Evolutionary conservation across 805 yeast species (phyloP), one percentile per base, ranked within the genome.

Genomic region (Cyberlindnera americana): DNA sequence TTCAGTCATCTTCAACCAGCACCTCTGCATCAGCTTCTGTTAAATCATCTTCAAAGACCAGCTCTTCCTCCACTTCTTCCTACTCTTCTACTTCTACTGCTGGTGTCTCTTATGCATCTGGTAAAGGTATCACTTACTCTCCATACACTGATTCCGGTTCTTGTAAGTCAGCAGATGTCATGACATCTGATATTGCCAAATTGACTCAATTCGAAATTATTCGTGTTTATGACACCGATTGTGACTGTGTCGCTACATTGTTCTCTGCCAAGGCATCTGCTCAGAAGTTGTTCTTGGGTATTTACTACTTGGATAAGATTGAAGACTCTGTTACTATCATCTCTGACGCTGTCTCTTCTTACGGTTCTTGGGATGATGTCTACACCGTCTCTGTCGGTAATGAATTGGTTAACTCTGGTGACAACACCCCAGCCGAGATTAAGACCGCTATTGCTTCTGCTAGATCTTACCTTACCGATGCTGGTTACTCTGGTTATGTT

Each of bases 101-200:
- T 14, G 23, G 39, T 25, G 35, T 30, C 19, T 36, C 39, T 6
- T 28, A 29, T 21, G 45, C 41, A 5, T 72, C 74, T 42, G 61
- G 48, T 10, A 77, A 74, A 53, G 87, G 86, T 60, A 75, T 80
- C 54, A 73, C 84, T 27, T 80, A 80, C 62, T 73, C 85, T 13
- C 85, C 86, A 35, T 80, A 80, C 27, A 25, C 76, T 32, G 64
- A 69, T 48, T 57, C 66, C 41, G 78, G 83, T 42, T 56, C 67
- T 24, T 80, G 87, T 64, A 78, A 80, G 60, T 59, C 72, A 30
- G 57, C 72, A 1, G 57, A 58, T 40, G 62, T 68, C 33, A 73
- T 80, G 41, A 61, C 69, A 23, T 47, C 63, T 33, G 86, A 80
- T 48, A 55, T 80, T 35, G 57, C 57, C 24, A 47, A 51, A 48